Evolutionary conservation across 2,329 filamentous ascomycete species (phyloP).

Genomic region (Sarocladiaceae sp.): DNA sequence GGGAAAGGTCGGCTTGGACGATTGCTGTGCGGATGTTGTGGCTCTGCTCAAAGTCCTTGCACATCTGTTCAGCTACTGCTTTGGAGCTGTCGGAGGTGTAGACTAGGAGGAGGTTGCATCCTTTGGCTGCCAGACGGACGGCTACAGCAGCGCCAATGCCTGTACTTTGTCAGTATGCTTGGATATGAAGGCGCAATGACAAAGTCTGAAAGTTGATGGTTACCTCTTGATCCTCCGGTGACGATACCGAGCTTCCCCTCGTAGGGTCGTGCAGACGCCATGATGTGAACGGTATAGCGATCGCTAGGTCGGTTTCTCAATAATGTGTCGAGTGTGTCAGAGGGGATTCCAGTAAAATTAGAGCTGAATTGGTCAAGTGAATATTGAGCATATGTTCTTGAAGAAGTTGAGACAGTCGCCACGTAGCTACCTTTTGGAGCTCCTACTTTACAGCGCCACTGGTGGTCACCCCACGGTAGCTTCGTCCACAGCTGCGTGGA

Average conservation of each 20-base stretch:
- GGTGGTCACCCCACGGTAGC: neutral
- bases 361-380: no score
- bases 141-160: slow-evolving; percentile 59
- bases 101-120: slow-evolving; percentile 54
- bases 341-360: no score
- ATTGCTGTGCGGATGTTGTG: slow-evolving; percentile 30
- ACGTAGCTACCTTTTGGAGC: no score
- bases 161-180: slow-evolving; percentile 18
- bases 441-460: no score
- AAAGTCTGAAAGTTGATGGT: slow-evolving; percentile 20
- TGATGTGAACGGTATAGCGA: slow-evolving; percentile 18
- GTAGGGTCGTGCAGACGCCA: slow-evolving; percentile 37
- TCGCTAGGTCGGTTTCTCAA: neutral
- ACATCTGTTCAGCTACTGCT: slow-evolving; percentile 41
- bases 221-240: slow-evolving; percentile 76
- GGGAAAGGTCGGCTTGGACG: slow-evolving; percentile 25
- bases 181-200: neutral
- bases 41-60: slow-evolving; percentile 36
- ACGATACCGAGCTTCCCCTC: slow-evolving; percentile 76
- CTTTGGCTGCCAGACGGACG: slow-evolving; percentile 55
- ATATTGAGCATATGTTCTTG: no score
- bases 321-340: neutral
- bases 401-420: no score
- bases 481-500: neutral
- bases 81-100: slow-evolving; percentile 55